Conservation (phyloP, 2,329 filamentous ascomycete genomes). For the Sporothrix variecibatus region DNA sequence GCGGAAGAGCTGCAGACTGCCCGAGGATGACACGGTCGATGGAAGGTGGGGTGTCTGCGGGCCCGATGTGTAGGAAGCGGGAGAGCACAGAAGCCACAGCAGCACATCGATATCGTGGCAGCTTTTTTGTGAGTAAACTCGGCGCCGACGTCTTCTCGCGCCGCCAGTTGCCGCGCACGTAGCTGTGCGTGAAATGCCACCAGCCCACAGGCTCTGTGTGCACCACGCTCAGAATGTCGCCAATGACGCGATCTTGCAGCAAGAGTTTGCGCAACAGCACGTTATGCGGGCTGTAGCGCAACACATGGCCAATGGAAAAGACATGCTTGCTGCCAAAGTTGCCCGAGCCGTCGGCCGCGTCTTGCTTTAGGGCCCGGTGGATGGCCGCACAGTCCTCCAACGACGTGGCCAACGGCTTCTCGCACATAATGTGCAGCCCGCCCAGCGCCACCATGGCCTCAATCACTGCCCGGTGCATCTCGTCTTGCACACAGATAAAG, state of each 20-base stretch:
- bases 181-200: slow-evolving; percentile 93
- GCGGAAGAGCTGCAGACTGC: slow-evolving; percentile 76
- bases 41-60: slow-evolving; percentile 67
- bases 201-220: slow-evolving; percentile 94
- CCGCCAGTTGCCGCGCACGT: slow-evolving; percentile 93
- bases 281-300: slow-evolving; percentile 93
- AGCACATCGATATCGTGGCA: slow-evolving; percentile 95
- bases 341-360: slow-evolving; percentile 36
- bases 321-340: slow-evolving; percentile 43
- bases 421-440: slow-evolving; percentile 82
- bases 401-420: slow-evolving; percentile 87
- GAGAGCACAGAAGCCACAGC: slow-evolving; percentile 85
- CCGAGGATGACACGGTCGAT: slow-evolving; percentile 71
- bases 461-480: slow-evolving; percentile 82
- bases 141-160: slow-evolving; percentile 75
- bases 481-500: slow-evolving; percentile 74
- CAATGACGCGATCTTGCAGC: slow-evolving; percentile 72
- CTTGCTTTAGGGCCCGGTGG: slow-evolving; percentile 56
- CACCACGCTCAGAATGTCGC: slow-evolving; percentile 80
- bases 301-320: slow-evolving; percentile 91
- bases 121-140: slow-evolving; percentile 85
- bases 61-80: slow-evolving; percentile 49
- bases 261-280: slow-evolving; percentile 78
- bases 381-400: slow-evolving; percentile 77
- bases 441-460: slow-evolving; percentile 68